Base-by-base conservation (phyloP, 2,329 filamentous ascomycete species). In the Nemania diffusa region DNA sequence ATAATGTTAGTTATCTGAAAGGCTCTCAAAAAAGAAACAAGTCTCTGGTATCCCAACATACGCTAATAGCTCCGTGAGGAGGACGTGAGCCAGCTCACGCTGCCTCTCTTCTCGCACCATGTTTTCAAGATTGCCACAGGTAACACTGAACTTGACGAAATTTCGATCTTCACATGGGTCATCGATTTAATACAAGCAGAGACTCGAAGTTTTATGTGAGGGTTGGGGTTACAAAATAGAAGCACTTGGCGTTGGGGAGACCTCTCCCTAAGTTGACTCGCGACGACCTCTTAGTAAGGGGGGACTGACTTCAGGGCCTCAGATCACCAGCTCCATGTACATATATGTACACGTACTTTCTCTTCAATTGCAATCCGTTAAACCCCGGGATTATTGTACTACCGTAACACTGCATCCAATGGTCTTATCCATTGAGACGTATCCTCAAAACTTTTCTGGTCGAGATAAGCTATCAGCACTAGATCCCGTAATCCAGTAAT, bases 1-100 rank as follows among this genome's bases (percentile, higher is more conserved):
- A 52, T 29, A 13, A 44, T 44, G 40, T 44, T 29, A 52, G 48
- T 29, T 27, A 52, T 52, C 48, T 52, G 24, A 27, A 29, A 29
- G 46, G 22, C 97, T 96, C 82, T 97, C 94, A 72, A 92, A 94
- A 75, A n/a, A n/a, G n/a, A 99, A 92, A 78, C 98, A 95, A 76
- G 98, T 95, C 95, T 99, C 95, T 84, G 98, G 96, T 60, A 96
- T 98, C 84, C 98, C 96, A 82, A 98, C 98, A 83, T 98, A 98
- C 85, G 96, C 96, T 75, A 99, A 90, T 71, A 99, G 92, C 90
- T 98, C 96, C 73, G 98, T 92, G 79, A 99, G 92, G 82, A 99
- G 89, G 75, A 94, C 97, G 83, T 99, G 94, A 79, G 95, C 92
- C 82, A 99, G 92, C 87, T 98, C 96, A 84, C 98, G 96, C 90